phyloP scores from a whole-genome alignment of 2,329 filamentous ascomycete species.

The Thielaviopsis populi region DNA sequence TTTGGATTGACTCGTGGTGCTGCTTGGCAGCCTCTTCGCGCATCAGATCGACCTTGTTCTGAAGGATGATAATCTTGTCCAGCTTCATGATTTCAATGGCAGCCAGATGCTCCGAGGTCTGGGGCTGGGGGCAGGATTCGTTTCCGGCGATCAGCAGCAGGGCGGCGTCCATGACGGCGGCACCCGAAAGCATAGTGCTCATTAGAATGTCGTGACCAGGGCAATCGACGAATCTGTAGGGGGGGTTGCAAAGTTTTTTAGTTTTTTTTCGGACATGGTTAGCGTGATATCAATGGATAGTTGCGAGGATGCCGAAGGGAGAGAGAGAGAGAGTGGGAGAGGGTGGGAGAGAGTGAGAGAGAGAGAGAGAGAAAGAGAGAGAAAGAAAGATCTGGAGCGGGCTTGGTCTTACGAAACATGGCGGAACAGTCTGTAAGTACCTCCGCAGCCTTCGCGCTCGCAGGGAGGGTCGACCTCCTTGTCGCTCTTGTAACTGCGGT shows the following conservation, averaged over 20 bases:
- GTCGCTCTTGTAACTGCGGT: slow-evolving; percentile 93
- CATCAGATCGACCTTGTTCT: slow-evolving; percentile 99
- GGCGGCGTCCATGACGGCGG: slow-evolving; percentile 98
- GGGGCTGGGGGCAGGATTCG: slow-evolving; percentile 94
- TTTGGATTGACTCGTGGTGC: slow-evolving; percentile 93
- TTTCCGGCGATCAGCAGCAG: slow-evolving; percentile 94
- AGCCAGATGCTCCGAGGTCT: slow-evolving; percentile 96
- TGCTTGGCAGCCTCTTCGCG: slow-evolving; percentile 83
- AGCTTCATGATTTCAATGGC: slow-evolving; percentile 99
- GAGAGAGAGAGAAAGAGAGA: too few relatives aligned
- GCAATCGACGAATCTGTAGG: slow-evolving; percentile 79
- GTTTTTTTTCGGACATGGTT: slow-evolving; percentile 18
- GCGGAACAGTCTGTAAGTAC: slow-evolving; percentile 74
- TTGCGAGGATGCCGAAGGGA: neutral
- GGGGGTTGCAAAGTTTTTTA: slow-evolving; percentile 4
- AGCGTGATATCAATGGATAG: too few relatives aligned
- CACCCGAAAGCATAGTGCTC: slow-evolving; percentile 99
- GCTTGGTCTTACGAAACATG: slow-evolving; percentile 68
- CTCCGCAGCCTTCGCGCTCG: slow-evolving; percentile 79
- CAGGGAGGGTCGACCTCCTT: slow-evolving; percentile 96
- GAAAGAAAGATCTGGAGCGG: too few relatives aligned
- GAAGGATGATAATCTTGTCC: slow-evolving; percentile 97
- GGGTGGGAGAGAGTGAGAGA: too few relatives aligned
- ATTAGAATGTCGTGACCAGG: slow-evolving; percentile 99
- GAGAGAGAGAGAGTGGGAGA: too few relatives aligned